phyloP scores from a whole-genome alignment of 108 stramenopile species.

The Halocafeteria seosinensis region DNA sequence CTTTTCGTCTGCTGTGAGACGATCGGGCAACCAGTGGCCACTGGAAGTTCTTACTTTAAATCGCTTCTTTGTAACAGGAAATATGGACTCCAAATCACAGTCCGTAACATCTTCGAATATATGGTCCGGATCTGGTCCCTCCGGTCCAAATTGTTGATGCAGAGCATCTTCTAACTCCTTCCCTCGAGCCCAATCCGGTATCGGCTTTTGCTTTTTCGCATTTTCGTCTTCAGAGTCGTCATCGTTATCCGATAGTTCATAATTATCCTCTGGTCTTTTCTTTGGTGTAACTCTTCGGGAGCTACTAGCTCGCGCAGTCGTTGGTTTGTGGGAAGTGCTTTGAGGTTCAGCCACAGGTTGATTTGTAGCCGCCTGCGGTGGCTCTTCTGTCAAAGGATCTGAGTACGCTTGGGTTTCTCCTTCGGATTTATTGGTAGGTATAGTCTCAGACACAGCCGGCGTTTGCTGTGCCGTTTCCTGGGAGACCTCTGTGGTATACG shows the following conservation, averaged over 20 bases:
- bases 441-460: no score
- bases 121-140: slow-evolving; percentile 53
- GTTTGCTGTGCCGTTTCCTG: no score
- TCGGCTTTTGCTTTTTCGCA: neutral
- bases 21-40: slow-evolving; percentile 65
- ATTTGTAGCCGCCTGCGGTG: no score
- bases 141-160: neutral
- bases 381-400: no score
- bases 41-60: slow-evolving; percentile 53
- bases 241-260: neutral
- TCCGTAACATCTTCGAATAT: slow-evolving; percentile 66
- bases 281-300: no score
- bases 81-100: slow-evolving; percentile 73
- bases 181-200: neutral
- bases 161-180: neutral
- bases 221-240: neutral
- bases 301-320: no score
- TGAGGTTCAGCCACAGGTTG: no score
- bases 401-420: no score
- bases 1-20: slow-evolving; percentile 56
- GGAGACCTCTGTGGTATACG: no score
- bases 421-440: no score
- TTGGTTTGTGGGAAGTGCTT: no score
- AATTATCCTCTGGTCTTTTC: neutral
- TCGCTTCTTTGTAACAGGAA: slow-evolving; percentile 52